Base-by-base conservation (phyloP, 2,329 filamentous ascomycete species). In the Colletotrichum salicis region DNA sequence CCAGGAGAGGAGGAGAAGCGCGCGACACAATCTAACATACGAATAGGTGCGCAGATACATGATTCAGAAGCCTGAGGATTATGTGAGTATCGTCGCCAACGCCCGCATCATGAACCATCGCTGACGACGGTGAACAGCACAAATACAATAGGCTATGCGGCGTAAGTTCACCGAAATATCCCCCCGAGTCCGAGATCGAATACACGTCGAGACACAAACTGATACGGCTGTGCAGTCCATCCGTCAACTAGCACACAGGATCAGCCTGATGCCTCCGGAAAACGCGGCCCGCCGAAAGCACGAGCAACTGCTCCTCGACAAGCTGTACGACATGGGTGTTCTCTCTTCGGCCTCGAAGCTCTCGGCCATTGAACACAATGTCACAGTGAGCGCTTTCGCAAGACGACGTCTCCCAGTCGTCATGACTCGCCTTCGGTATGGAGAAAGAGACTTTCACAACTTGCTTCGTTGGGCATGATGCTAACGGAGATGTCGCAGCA, bases 241-340 rank as follows among this genome's bases (percentile, higher is more conserved):
- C 63, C 92, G 95, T 72, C 93, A 97, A 80, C 89, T 99, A 11
- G 96, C 96, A 10, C 96, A 99, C 83, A 91, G 92, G 61, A 92
- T 99, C 65, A 91, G 94, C 58, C 89, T 94, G 70, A 90, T 99
- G 22, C 95, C 96, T 0, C 91, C 92, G 64, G 88, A 94, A 37
- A 96, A 93, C 78, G 87, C 93, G 7, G 89, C 93, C 74, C 92
- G 96, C 68, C 88, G 90, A 75, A 95, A 96, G 82, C 92, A 97
- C 81, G 96, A 99, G 82, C 89, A 93, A 65, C 88, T 97, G 64
- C 86, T 99, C 60, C 89, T 99, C 45, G 92, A 96, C 80, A 99
- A 99, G 84, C 89, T 99, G 63, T 93, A 95, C 84, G 92, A 96
- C 78, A 97, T 98, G 91, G 96, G 96, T 5, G 88, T 99, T 63